phyloP scores from a whole-genome alignment of 805 yeast species.

The Barnettozyma salicaria region DNA sequence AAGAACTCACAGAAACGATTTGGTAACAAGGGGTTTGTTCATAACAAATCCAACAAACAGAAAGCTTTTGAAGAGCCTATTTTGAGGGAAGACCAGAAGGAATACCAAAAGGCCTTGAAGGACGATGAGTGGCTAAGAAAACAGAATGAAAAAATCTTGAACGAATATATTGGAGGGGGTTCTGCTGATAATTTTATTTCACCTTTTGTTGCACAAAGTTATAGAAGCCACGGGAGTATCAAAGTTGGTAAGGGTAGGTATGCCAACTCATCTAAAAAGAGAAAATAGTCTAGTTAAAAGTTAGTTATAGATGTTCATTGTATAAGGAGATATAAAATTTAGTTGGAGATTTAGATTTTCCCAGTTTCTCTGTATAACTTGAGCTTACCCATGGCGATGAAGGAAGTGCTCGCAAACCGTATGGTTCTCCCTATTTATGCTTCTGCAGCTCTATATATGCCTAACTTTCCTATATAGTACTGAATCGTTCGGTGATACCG shows the following conservation, averaged over 20 bases:
- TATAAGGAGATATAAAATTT: too few species aligned
- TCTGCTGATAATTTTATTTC: slow-evolving; percentile 81
- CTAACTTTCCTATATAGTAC: too few species aligned
- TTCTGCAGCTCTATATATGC: too few species aligned
- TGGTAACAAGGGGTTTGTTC: slow-evolving; percentile 79
- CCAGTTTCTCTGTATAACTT: too few species aligned
- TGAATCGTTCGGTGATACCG: too few species aligned
- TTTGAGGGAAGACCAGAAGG: slow-evolving; percentile 90
- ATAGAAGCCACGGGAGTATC: slow-evolving; percentile 60
- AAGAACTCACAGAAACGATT: slow-evolving; percentile 61
- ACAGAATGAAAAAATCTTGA: slow-evolving; percentile 77
- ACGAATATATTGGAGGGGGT: slow-evolving; percentile 93
- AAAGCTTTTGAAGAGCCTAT: slow-evolving; percentile 46
- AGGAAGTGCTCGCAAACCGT: too few species aligned
- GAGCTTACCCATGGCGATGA: too few species aligned
- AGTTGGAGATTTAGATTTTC: too few species aligned
- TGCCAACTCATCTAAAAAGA: slow-evolving; percentile 59
- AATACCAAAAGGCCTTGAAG: slow-evolving; percentile 81
- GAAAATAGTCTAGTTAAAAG: too few species aligned
- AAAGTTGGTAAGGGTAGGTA: slow-evolving; percentile 80
- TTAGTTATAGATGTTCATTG: too few species aligned
- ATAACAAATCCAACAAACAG: slow-evolving; percentile 52
- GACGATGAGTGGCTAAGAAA: slow-evolving; percentile 83
- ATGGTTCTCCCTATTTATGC: too few species aligned
- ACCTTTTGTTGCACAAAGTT: slow-evolving; percentile 73